phyloP scores from a whole-genome alignment of 2,329 filamentous ascomycete species.

The Thielaviopsis ethacetica region DNA sequence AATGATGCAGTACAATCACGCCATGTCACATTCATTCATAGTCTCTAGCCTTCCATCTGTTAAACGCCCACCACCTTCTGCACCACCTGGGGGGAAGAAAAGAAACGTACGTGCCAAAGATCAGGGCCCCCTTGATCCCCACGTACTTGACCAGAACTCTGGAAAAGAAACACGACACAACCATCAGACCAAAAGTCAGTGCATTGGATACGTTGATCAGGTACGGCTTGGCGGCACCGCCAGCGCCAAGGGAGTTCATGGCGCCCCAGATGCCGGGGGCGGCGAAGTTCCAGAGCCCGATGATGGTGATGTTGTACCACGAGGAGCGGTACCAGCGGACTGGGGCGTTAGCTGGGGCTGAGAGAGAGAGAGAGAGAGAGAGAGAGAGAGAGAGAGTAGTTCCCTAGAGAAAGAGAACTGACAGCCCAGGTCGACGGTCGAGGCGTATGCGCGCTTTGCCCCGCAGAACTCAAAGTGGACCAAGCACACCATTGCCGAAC shows the following conservation, averaged over 20 bases:
- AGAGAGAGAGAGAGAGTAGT: too few species aligned
- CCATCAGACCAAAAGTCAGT: constrained; percentile 57
- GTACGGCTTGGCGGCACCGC: constrained; percentile 46
- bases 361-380: too few species aligned
- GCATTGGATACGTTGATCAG: constrained; percentile 54
- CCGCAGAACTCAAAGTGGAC: constrained; percentile 53
- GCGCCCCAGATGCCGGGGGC: constrained; percentile 58
- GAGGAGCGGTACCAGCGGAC: constrained; percentile 48
- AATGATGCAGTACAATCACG: too few species aligned
- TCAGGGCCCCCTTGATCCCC: constrained; percentile 53
- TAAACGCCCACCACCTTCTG: too few species aligned
- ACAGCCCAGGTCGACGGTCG: constrained; percentile 35
- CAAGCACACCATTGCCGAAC: constrained; percentile 50
- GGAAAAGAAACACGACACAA: constrained; percentile 50
- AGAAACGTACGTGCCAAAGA: constrained; percentile 36
- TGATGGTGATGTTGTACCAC: constrained; percentile 55
- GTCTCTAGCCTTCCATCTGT: too few species aligned
- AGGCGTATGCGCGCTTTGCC: constrained; percentile 37
- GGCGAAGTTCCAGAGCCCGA: constrained; percentile 54
- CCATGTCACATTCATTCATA: too few species aligned
- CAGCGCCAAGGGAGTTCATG: constrained; percentile 58
- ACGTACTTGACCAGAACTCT: constrained; percentile 48
- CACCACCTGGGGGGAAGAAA: too few species aligned
- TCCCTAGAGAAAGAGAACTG: too few species aligned
- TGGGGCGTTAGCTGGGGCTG: too few species aligned